These are phyloP conservation scores for Vitis hybrid DNA, from an alignment of 177 flowering plant genomes.

Conservation along the genomic window DNA sequence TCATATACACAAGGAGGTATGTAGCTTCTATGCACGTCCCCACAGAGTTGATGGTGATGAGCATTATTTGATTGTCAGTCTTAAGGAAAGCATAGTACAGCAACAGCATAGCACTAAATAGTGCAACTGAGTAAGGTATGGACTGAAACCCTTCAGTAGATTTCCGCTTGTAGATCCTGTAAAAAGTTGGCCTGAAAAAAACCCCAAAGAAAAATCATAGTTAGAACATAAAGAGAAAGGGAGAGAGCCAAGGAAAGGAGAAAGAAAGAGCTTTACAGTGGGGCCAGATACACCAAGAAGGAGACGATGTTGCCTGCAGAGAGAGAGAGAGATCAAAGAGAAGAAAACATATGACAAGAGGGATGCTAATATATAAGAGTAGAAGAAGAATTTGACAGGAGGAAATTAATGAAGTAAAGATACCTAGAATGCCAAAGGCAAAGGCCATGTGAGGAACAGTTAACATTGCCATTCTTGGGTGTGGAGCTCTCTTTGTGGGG, in stretches of 20 bases:
- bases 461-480: slow-evolving; percentile 30
- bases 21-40: slow-evolving; percentile 46
- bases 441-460: slow-evolving; percentile 22
- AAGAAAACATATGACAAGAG: not conserved
- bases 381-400: not conserved
- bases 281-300: slow-evolving; percentile 67
- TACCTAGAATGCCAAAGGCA: slow-evolving; percentile 58
- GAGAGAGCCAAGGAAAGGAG: not conserved
- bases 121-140: slow-evolving; percentile 70
- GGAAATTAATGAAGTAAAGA: not conserved
- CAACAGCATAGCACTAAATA: slow-evolving; percentile 64
- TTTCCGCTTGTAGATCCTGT: slow-evolving; percentile 55
- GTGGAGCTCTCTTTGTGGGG: not conserved
- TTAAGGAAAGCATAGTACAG: slow-evolving; percentile 65
- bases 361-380: not conserved
- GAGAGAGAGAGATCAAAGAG: not conserved
- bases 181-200: slow-evolving; percentile 64
- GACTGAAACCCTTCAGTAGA: slow-evolving; percentile 77
- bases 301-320: slow-evolving; percentile 58
- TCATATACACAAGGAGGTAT: slow-evolving; percentile 51
- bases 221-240: not conserved
- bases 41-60: slow-evolving; percentile 59
- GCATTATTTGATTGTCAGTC: slow-evolving; percentile 34
- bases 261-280: slow-evolving; percentile 45
- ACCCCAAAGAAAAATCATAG: not conserved